Conservation (phyloP, 2,329 filamentous ascomycete species). For the Talaromyces sp. region DNA sequence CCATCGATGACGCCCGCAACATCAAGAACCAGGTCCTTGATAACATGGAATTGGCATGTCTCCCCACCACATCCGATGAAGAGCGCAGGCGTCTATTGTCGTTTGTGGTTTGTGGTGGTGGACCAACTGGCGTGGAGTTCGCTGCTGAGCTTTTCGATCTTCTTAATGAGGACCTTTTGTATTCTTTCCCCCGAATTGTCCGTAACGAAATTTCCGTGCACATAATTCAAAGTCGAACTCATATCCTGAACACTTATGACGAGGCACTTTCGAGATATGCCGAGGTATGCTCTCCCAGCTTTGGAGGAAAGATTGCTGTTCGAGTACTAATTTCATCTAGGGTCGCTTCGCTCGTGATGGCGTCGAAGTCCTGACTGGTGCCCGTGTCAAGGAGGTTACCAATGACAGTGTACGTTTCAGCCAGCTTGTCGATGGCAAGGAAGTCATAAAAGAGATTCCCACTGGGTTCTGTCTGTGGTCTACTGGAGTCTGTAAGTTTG, state of each 20-base stretch:
- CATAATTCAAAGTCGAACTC: constrained; percentile 88
- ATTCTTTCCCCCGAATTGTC: constrained; percentile 83
- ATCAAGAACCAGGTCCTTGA: constrained; percentile 87
- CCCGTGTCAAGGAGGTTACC: constrained; percentile 86
- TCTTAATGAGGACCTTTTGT: constrained; percentile 87
- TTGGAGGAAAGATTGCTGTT: not conserved
- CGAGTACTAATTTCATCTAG: constrained; percentile 28
- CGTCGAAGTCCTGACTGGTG: constrained; percentile 88
- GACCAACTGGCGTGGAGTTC: constrained; percentile 96
- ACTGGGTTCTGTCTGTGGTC: constrained; percentile 98
- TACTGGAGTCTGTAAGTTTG: constrained; percentile 71
- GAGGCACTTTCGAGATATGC: constrained; percentile 91
- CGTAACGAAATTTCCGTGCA: constrained; percentile 98
- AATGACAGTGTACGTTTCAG: constrained; percentile 85
- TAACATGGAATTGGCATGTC: constrained; percentile 85
- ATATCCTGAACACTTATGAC: constrained; percentile 98
- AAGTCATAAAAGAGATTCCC: constrained; percentile 88
- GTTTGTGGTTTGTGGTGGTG: constrained; percentile 94
- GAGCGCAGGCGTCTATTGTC: constrained; percentile 86
- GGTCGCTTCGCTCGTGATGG: constrained; percentile 87
- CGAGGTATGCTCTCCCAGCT: constrained; percentile 55
- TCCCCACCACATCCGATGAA: constrained; percentile 89
- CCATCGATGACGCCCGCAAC: constrained; percentile 85
- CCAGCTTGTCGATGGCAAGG: constrained; percentile 74
- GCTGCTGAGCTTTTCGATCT: constrained; percentile 95